Base-by-base conservation (phyloP, 2,329 filamentous ascomycete genomes). In the Aciculosporium take region DNA sequence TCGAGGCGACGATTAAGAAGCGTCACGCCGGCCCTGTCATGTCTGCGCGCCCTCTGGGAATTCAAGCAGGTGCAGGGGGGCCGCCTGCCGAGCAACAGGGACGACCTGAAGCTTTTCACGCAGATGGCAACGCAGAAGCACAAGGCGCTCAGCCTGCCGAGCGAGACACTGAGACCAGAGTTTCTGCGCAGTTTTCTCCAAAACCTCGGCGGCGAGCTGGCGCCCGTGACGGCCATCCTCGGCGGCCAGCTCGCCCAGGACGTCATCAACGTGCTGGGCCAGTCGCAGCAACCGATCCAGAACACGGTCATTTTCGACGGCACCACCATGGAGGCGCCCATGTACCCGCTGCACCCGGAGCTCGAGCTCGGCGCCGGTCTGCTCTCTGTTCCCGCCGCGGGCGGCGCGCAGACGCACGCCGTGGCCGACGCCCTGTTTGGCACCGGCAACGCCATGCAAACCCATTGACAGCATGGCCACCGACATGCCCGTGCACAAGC, bases 241-340 rank as follows among this genome's bases (percentile, higher is more conserved):
- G 91, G 91, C 37, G 91, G 88, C 8, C 79, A 88, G 58, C 71
- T 98, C 13, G 86, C 89, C 1, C 91, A 98, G 63, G 91, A 98
- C 57, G 87, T 94, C 39, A 96, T 98, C 64, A 96, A 96, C 54
- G 88, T 95, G 25, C 73, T 96, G 5, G 86, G 88, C 37, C 79
- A 84, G 57, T 79, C 83, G 31, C 87, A 96, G 64, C 91, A 95
- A 60, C 91, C 91, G 1, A 82, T 98, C 32, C 91, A 98, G 64
- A 98, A 98, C 60, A 77, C 94, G 58, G 74, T 94, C 38, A 68
- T 96, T 17, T 94, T 96, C 53, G 87, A 96, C 58, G 88, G 88
- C 12, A 83, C 85, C 51, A 74, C 71, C 35, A 83, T 84, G 61
- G 75, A 84, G 49, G 84, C 82, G 0, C 78, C 78, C 2, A 79